These are phyloP conservation scores for Phytophthora podocarpi DNA, from an alignment of 352 stramenopile genomes.

Conservation along the genomic window DNA sequence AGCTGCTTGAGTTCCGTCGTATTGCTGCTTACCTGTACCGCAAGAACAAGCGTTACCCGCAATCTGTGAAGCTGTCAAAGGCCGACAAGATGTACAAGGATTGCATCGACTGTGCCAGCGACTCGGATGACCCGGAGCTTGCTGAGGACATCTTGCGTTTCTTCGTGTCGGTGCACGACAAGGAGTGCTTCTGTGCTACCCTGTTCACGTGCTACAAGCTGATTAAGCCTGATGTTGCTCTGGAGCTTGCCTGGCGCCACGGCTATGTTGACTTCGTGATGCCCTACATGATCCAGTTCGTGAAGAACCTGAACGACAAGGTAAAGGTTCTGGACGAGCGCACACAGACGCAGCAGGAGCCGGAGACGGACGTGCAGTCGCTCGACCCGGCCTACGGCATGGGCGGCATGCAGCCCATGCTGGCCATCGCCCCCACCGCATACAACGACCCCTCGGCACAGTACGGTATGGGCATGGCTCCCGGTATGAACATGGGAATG, in stretches of 20 bases:
- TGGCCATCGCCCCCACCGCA: conserved; percentile 81
- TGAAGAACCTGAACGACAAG: conserved; percentile 96
- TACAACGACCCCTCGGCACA: conserved; percentile 82
- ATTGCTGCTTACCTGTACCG: conserved; percentile 99
- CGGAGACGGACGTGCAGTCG: conserved; percentile 52
- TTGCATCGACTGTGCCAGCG: conserved; percentile 98
- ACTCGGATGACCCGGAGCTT: conserved; percentile 95
- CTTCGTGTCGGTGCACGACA: conserved; percentile 99
- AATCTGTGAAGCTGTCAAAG: conserved; percentile 99
- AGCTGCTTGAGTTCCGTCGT: conserved; percentile 99
- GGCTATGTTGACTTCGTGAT: conserved; percentile 99
- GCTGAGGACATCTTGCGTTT: conserved; percentile 98
- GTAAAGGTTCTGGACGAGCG: conserved; percentile 93
- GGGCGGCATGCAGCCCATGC: conserved; percentile 79
- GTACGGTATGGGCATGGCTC: conserved; percentile 60
- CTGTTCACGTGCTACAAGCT: conserved; percentile 99
- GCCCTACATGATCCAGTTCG: conserved; percentile 99
- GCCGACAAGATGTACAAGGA: conserved; percentile 99
- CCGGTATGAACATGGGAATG: conserved; percentile 60
- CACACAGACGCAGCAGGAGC: conserved; percentile 82
- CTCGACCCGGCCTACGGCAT: conserved; percentile 80
- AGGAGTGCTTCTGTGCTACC: conserved; percentile 98
- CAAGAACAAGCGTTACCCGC: conserved; percentile 98
- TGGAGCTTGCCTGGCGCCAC: conserved; percentile 99
- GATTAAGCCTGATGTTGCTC: conserved; percentile 97